Evolutionary conservation across 768 basidiomycete genomes (phyloP).

Genomic region (Mycena olivaceomarginata): DNA sequence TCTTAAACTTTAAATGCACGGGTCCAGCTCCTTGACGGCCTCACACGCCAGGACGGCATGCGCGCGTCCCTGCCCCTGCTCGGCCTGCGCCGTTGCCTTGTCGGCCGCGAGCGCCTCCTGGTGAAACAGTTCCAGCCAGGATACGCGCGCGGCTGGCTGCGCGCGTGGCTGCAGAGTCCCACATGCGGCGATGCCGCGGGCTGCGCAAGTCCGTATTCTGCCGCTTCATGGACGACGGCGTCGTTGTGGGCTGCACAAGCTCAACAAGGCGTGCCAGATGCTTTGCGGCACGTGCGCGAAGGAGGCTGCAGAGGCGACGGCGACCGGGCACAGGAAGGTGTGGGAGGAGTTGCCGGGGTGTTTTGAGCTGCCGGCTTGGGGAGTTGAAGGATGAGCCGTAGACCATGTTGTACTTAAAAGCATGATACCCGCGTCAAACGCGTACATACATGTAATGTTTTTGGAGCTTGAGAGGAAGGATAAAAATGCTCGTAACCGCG

Average conservation of each 20-base stretch:
- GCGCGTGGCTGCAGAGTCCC: neutral
- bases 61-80: neutral
- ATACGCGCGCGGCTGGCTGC: slow-evolving; percentile 1
- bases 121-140: neutral
- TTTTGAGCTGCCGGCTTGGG: slow-evolving; percentile 2
- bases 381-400: neutral
- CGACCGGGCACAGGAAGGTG: neutral
- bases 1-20: no score
- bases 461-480: no score
- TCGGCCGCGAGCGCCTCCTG: neutral
- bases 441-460: neutral
- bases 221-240: no score
- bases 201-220: no score
- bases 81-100: neutral
- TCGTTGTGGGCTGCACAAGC: no score
- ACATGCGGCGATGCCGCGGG: no score
- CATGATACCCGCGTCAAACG: neutral
- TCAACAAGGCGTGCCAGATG: no score
- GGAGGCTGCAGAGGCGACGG: no score
- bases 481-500: no score
- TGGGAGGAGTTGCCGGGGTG: neutral
- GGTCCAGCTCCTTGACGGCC: neutral
- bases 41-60: neutral
- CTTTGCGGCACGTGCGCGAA: neutral
- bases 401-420: neutral